phyloP scores from a whole-genome alignment of 768 basidiomycete genomes.

The Trametes cubensis region DNA sequence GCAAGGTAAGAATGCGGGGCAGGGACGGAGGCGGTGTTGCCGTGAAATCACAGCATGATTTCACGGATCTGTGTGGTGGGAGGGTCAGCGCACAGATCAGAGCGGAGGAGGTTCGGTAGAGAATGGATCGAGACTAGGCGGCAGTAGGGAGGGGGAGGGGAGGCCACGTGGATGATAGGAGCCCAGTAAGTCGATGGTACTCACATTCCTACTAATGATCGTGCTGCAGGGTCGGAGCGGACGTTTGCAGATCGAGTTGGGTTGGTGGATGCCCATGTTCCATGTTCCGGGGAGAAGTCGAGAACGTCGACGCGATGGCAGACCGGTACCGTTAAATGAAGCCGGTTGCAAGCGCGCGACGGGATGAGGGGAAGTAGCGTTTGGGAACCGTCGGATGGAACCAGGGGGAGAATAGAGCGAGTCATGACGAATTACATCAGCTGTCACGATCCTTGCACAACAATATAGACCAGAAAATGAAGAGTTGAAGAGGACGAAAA shows the following conservation, averaged over 20 bases:
- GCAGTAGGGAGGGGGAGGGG: background rate
- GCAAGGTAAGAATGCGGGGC: background rate
- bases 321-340: no score
- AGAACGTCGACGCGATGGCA: background rate
- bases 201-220: slow-evolving; percentile 71
- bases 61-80: slow-evolving; percentile 47
- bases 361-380: no score
- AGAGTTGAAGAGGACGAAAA: slow-evolving; percentile 9
- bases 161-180: slow-evolving; percentile 10
- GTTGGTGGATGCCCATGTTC: background rate
- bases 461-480: slow-evolving; percentile 3
- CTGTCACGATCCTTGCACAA: slow-evolving; percentile 17
- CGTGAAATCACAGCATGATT: slow-evolving; percentile 47
- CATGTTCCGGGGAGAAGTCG: slow-evolving; percentile 8
- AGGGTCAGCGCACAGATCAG: slow-evolving; percentile 2
- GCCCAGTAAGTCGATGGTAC: slow-evolving; percentile 35
- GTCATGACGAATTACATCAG: slow-evolving; percentile 23
- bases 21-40: background rate
- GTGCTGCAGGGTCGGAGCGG: slow-evolving; percentile 43
- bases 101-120: slow-evolving; percentile 12
- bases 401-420: slow-evolving; percentile 9
- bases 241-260: background rate
- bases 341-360: no score
- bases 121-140: background rate
- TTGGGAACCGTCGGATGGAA: background rate